Percentiles rank a stretch among this genome's conserved stretches.
Conservation (phyloP, 331 rosid genomes). For the Telfairia occidentalis region DNA sequence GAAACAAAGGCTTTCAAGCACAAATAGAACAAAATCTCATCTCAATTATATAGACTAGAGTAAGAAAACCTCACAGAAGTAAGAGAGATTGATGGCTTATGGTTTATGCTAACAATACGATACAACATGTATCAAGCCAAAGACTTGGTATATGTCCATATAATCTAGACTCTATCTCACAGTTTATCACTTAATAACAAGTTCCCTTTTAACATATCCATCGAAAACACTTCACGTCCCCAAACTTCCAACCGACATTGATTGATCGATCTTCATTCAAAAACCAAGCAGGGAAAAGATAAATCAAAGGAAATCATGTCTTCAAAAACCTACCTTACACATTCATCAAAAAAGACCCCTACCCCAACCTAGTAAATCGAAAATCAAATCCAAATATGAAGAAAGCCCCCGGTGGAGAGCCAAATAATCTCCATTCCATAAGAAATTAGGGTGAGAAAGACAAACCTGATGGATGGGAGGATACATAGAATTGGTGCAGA, state of each 20-base stretch:
- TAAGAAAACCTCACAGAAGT: neutral
- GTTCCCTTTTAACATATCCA: neutral
- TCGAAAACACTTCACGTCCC: neutral
- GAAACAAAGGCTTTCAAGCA: neutral
- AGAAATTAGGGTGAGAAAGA: neutral
- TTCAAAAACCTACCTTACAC: neutral
- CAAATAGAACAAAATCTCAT: neutral
- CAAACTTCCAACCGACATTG: neutral
- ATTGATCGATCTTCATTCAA: neutral
- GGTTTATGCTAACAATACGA: neutral
- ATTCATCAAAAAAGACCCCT: neutral
- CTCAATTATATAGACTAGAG: neutral
- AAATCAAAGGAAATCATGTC: neutral
- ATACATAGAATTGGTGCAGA: constrained; percentile 96
- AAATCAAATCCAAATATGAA: neutral
- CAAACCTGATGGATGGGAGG: constrained; percentile 97
- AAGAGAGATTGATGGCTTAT: neutral
- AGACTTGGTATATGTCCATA: neutral
- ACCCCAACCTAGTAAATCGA: neutral
- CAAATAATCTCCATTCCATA: neutral
- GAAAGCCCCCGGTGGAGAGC: neutral
- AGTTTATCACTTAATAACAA: neutral
- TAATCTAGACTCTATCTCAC: neutral
- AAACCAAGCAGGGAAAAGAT: neutral
- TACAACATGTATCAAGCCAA: neutral